These are phyloP conservation scores for Saururus chinensis DNA, from an alignment of 164 flowering plant genomes.

Conservation along the genomic window DNA sequence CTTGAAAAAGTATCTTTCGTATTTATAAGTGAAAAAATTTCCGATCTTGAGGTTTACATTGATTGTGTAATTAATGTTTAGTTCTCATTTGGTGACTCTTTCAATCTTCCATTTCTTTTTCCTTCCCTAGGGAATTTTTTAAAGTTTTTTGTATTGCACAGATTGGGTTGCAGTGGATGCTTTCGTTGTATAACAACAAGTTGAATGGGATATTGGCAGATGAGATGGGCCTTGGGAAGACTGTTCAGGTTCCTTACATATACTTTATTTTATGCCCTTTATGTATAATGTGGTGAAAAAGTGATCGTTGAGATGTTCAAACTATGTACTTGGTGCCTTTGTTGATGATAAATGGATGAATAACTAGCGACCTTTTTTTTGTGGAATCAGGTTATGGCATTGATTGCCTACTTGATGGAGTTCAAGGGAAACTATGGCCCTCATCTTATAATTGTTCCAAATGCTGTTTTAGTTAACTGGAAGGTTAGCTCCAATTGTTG, in stretches of 20 bases:
- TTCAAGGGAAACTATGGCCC: constrained; percentile 99
- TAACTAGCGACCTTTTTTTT: neutral
- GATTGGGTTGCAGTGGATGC: constrained; percentile 99
- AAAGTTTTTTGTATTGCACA: constrained; percentile 19
- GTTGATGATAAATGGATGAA: neutral
- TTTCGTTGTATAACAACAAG: constrained; percentile 94
- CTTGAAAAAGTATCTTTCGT: no score
- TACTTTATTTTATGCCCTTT: neutral
- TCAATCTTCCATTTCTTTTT: neutral
- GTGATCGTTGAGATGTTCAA: neutral
- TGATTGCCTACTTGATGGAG: constrained; percentile 98
- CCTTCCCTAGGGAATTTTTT: neutral
- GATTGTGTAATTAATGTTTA: no score
- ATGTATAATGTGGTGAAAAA: neutral
- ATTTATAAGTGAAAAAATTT: no score
- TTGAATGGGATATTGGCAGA: constrained; percentile 98
- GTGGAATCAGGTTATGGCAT: constrained; percentile 80
- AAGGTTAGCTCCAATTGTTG: constrained; percentile 47
- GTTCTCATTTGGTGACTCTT: neutral
- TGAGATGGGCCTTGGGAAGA: constrained; percentile 99
- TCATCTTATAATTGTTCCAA: constrained; percentile 97
- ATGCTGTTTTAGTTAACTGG: constrained; percentile 99
- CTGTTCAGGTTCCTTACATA: constrained; percentile 68
- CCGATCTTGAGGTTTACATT: no score
- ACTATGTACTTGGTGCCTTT: neutral